A percentile compares a stretch with the other conserved stretches of the same genome.
Conservation (phyloP, 179 eudicot species). For the Spergularia azorica region DNA sequence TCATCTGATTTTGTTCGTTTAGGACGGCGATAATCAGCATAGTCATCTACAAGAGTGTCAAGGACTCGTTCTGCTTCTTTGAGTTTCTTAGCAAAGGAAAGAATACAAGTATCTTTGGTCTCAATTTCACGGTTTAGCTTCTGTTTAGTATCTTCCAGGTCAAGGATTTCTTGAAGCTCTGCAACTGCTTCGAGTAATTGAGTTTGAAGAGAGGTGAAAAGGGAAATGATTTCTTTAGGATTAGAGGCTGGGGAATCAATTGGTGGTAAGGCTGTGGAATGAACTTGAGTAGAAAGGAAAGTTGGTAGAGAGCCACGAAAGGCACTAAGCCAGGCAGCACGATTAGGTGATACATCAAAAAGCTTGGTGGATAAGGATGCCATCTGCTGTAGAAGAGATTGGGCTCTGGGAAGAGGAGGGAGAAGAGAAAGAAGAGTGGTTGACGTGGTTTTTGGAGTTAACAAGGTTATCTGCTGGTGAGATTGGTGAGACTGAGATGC, state of each 20-base stretch:
- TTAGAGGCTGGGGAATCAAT: slow-evolving; percentile 58
- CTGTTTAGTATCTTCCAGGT: slow-evolving; percentile 81
- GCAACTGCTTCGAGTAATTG: slow-evolving; percentile 87
- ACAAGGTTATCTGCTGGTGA: slow-evolving; percentile 43
- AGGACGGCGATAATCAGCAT: slow-evolving; percentile 76
- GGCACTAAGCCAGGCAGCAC: slow-evolving; percentile 73
- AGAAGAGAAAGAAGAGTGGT: slow-evolving; percentile 79
- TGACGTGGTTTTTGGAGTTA: slow-evolving; percentile 49
- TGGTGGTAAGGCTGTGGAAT: slow-evolving; percentile 41
- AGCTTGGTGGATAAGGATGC: slow-evolving; percentile 77
- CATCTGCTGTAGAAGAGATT: slow-evolving; percentile 80
- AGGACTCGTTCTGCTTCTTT: slow-evolving; percentile 82
- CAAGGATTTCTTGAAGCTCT: slow-evolving; percentile 91
- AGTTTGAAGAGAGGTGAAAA: slow-evolving; percentile 72
- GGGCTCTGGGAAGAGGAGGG: slow-evolving; percentile 91
- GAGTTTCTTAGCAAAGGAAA: slow-evolving; percentile 83
- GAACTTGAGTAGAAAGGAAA: slow-evolving; percentile 60
- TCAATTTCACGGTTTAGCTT: slow-evolving; percentile 61
- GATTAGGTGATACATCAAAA: slow-evolving; percentile 85
- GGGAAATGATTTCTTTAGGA: slow-evolving; percentile 62
- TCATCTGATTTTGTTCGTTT: slow-evolving; percentile 62
- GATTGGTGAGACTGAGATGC: slow-evolving; percentile 52
- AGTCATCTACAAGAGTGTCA: slow-evolving; percentile 84
- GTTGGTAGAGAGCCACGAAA: slow-evolving; percentile 90
- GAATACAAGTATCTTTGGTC: slow-evolving; percentile 63